Conservation (phyloP, 2,329 filamentous ascomycete species). For the Cladosporium oxysporum region DNA sequence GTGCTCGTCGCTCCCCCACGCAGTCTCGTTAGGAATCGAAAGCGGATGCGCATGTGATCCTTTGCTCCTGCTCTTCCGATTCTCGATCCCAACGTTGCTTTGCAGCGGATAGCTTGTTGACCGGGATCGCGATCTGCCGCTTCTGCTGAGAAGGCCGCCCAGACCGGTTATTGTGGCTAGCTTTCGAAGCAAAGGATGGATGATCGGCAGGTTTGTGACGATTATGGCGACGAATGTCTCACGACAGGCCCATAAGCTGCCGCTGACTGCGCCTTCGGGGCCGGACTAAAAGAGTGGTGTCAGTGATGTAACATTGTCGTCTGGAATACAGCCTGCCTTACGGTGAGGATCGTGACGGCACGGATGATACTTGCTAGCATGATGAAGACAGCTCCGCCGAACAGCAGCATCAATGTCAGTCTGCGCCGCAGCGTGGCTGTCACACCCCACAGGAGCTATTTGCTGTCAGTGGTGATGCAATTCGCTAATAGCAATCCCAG, state of each 20-base stretch:
- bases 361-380: conserved; percentile 11
- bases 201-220: conserved; percentile 14
- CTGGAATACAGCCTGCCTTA: neutral
- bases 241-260: conserved; percentile 11
- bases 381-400: conserved; percentile 13
- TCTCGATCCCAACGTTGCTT: neutral
- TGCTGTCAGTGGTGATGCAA: neutral
- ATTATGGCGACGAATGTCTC: conserved; percentile 15
- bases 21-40: conserved; percentile 5
- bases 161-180: neutral
- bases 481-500: neutral
- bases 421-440: neutral
- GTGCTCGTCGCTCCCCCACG: conserved; percentile 12
- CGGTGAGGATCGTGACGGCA: conserved; percentile 4
- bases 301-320: neutral
- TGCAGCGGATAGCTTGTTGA: conserved; percentile 10
- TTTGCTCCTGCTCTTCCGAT: conserved; percentile 2
- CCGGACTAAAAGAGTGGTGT: neutral
- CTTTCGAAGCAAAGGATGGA: conserved; percentile 6
- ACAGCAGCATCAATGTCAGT: conserved; percentile 13
- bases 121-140: neutral
- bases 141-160: conserved; percentile 10
- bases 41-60: conserved; percentile 1
- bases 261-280: conserved; percentile 13
- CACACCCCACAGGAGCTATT: conserved; percentile 6